Percentiles rank a stretch among this genome's conserved stretches.
These are phyloP conservation scores for Tetrapisispora phaffii DNA, from an alignment of 805 yeast genomes.

Conservation along the genomic window DNA sequence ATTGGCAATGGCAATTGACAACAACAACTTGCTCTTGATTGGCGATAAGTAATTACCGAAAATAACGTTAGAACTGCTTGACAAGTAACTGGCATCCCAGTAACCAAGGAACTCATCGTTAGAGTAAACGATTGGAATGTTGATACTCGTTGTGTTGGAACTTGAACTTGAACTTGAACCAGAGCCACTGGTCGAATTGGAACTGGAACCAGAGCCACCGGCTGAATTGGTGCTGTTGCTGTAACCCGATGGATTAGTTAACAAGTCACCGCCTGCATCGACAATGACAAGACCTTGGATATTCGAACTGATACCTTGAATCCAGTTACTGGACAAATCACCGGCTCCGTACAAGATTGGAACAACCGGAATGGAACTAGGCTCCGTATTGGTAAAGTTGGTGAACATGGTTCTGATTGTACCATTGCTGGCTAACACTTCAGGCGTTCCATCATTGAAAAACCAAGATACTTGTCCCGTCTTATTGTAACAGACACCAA, in stretches of 20 bases:
- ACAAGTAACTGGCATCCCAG: constrained; percentile 7
- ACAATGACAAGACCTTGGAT: constrained; percentile 22
- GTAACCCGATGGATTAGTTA: constrained; percentile 10
- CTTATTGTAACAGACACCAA: constrained; percentile 17
- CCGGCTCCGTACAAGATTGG: constrained; percentile 23
- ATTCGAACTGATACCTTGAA: neutral
- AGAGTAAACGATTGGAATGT: constrained; percentile 21
- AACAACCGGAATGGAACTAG: constrained; percentile 10
- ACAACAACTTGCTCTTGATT: constrained; percentile 24
- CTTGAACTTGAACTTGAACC: no score
- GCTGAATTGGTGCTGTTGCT: constrained; percentile 14
- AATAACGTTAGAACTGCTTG: constrained; percentile 16
- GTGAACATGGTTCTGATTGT: constrained; percentile 15
- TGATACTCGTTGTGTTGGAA: neutral
- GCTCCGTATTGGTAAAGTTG: constrained; percentile 14
- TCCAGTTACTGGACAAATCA: constrained; percentile 6
- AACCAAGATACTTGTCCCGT: constrained; percentile 15
- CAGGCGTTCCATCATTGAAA: constrained; percentile 16
- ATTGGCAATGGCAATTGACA: constrained; percentile 23
- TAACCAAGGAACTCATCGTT: constrained; percentile 1
- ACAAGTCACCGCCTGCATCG: constrained; percentile 13
- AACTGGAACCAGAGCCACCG: constrained; percentile 8
- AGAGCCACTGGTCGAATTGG: constrained; percentile 9
- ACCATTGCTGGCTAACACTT: constrained; percentile 12
- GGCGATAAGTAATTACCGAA: constrained; percentile 22